Base-by-base conservation (phyloP, 2,329 filamentous ascomycete genomes). In the Fusarium graminum region DNA sequence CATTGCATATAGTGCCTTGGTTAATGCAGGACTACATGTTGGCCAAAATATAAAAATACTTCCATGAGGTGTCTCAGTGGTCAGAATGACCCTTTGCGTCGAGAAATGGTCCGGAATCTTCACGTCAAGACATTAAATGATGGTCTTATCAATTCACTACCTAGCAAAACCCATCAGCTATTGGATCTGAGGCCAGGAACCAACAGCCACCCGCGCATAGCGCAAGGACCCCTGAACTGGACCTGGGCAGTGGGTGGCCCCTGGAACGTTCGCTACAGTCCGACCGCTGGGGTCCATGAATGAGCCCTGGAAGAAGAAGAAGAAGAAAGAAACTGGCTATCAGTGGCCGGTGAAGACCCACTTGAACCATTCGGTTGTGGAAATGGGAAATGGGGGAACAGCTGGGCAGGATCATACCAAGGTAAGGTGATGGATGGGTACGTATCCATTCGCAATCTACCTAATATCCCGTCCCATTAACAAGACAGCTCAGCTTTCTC, bases 361-460 rank as follows among this genome's bases (percentile, higher is more conserved):
- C 64, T 61, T 17, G 8, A 17, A 57, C 41, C 41, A 41, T 42
- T 45, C 41, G 38, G 54, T 32, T 43, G 42, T 65, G 65, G 55
- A 65, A 67, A 61, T 68, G 65, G 65, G 55, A 65, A 67, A 61
- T 68, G 65, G 65, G 53, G 41, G 44, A 67, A 59, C 45, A 68
- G 61, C 56, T 68, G 64, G 59, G 63, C 50, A 59, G 63, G 59
- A 63, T 63, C 59, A 63, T 59, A n/a, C n/a, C n/a, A n/a, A n/a
- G n/a, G n/a, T n/a, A 63, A 63, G 58, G 44, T 43, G 52, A 63
- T 55, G 39, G 56, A 36, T 43, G 54, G 65, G 65, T 68, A 68
- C 65, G 65, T 68, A 68, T 65, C 60, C 61, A 68, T 65, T 42
- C 61, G 62, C 53, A 66, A 64, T 67, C 61, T 68, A 64, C 67